Evolutionary conservation across 2,329 filamentous ascomycete species (phyloP).

Genomic region (Pseudogymnoascus sp.): DNA sequence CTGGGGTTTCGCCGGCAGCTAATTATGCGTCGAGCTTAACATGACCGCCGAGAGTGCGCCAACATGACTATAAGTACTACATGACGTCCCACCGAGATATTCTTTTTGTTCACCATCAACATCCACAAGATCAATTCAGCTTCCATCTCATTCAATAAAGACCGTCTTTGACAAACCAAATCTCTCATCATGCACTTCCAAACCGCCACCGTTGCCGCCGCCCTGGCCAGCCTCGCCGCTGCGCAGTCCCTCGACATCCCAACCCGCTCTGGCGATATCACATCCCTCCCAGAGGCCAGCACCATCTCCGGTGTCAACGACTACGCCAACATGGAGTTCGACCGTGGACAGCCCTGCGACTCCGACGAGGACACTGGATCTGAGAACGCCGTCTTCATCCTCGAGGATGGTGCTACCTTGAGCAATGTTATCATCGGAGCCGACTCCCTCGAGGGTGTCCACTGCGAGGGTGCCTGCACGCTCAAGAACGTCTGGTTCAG

Average conservation of each 20-base stretch:
- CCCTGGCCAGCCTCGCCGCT: conserved; percentile 16
- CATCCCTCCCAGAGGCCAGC: conserved; percentile 12
- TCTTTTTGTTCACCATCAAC: background rate
- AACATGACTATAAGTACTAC: background rate
- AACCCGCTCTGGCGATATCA: conserved; percentile 14
- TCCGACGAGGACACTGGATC: conserved; percentile 18
- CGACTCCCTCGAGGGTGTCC: conserved; percentile 42
- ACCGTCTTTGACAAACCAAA: background rate
- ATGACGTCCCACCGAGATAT: background rate
- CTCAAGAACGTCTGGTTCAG: conserved; percentile 38
- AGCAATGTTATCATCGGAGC: conserved; percentile 46
- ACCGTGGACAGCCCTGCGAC: conserved; percentile 19
- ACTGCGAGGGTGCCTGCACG: conserved; percentile 41
- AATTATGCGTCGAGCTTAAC: conserved; percentile 2
- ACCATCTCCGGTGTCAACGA: conserved; percentile 16
- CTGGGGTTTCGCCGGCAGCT: background rate
- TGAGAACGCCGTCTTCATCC: conserved; percentile 41
- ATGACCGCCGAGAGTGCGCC: background rate
- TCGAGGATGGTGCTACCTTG: conserved; percentile 41
- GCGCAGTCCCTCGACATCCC: conserved; percentile 20
- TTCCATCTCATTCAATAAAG: background rate
- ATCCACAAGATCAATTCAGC: background rate
- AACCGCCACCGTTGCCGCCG: conserved; percentile 15
- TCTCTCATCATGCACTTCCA: conserved; percentile 19
- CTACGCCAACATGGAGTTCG: conserved; percentile 20